Conservation (phyloP, 208 protist genomes). For the Tritrichomonas musculus region DNA sequence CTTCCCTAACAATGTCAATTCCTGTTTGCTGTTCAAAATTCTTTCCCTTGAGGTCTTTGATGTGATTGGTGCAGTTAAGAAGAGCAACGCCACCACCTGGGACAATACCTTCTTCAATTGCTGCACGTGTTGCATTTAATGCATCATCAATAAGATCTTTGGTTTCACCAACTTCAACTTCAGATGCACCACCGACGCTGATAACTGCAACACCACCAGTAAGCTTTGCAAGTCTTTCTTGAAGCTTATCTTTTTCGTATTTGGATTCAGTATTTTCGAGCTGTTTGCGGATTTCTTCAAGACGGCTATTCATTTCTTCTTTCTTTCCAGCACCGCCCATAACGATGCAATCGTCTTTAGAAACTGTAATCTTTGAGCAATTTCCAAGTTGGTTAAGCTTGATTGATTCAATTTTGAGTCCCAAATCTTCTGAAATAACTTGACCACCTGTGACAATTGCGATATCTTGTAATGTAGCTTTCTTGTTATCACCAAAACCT, state of each 20-base stretch:
- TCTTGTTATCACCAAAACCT: slow-evolving; percentile 96
- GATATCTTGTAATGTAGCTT: slow-evolving; percentile 93
- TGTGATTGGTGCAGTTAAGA: slow-evolving; percentile 69
- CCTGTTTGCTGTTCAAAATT: slow-evolving; percentile 85
- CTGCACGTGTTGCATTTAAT: slow-evolving; percentile 91
- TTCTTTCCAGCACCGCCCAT: slow-evolving; percentile 82
- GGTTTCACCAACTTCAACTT: slow-evolving; percentile 98
- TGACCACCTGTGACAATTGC: slow-evolving; percentile 85
- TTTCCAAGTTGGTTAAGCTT: slow-evolving; percentile 53
- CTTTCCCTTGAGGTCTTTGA: slow-evolving; percentile 68
- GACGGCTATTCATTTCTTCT: slow-evolving; percentile 72
- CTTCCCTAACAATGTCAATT: slow-evolving; percentile 81
- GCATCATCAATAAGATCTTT: too few relatives aligned
- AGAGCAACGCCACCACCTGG: slow-evolving; percentile 89
- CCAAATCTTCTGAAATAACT: slow-evolving; percentile 75
- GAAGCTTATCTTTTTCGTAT: slow-evolving; percentile 90
- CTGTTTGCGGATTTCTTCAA: slow-evolving; percentile 73
- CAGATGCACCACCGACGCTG: too few relatives aligned
- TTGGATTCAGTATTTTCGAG: slow-evolving; percentile 71
- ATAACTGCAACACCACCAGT: slow-evolving; percentile 73
- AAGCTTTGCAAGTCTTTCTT: slow-evolving; percentile 94
- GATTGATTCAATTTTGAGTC: slow-evolving; percentile 63
- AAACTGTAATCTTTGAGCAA: slow-evolving; percentile 70
- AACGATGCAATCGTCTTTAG: slow-evolving; percentile 91
- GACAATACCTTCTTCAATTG: slow-evolving; percentile 97